Conservation (phyloP, 495 filamentous ascomycete genomes). For the Aspergillus leporis region DNA sequence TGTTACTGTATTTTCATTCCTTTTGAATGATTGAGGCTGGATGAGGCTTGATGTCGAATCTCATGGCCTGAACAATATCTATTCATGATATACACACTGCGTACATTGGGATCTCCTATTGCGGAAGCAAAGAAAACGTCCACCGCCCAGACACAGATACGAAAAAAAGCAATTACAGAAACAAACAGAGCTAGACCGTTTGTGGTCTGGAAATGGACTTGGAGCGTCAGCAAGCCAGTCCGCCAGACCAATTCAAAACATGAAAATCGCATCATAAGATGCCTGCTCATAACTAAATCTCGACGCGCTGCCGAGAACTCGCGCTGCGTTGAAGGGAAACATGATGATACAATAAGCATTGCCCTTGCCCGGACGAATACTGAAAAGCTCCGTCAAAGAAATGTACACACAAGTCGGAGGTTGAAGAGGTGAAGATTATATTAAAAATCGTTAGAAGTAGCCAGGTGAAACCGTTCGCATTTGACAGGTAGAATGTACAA, state of each 20-base stretch:
- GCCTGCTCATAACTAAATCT: slow-evolving; percentile 18
- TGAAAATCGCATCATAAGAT: slow-evolving; percentile 14
- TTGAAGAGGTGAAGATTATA: not conserved
- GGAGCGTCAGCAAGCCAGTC: not conserved
- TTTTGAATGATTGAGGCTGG: not conserved
- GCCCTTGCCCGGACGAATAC: slow-evolving; percentile 21
- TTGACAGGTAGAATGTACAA: slow-evolving; percentile 28
- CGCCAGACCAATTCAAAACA: not conserved
- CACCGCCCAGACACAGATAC: not conserved
- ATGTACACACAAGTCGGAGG: slow-evolving; percentile 19
- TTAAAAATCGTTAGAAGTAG: not conserved
- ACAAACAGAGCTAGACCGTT: not conserved
- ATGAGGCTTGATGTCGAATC: not conserved
- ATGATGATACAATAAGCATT: slow-evolving; percentile 22
- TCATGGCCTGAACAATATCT: slow-evolving; percentile 10
- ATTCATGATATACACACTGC: slow-evolving; percentile 37
- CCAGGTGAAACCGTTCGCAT: not conserved
- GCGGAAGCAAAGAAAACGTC: not conserved
- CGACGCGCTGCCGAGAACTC: slow-evolving; percentile 11
- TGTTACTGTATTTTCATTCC: not conserved
- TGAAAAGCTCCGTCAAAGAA: slow-evolving; percentile 11
- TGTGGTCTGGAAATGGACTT: not conserved
- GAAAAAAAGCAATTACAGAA: not conserved
- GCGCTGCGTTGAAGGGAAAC: slow-evolving; percentile 13
- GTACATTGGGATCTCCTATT: slow-evolving; percentile 8